A percentile compares a stretch with the other conserved stretches of the same genome.
These are phyloP conservation scores for Kalmusia sp. DNA, from an alignment of 2,329 filamentous ascomycete genomes.

Conservation along the genomic window DNA sequence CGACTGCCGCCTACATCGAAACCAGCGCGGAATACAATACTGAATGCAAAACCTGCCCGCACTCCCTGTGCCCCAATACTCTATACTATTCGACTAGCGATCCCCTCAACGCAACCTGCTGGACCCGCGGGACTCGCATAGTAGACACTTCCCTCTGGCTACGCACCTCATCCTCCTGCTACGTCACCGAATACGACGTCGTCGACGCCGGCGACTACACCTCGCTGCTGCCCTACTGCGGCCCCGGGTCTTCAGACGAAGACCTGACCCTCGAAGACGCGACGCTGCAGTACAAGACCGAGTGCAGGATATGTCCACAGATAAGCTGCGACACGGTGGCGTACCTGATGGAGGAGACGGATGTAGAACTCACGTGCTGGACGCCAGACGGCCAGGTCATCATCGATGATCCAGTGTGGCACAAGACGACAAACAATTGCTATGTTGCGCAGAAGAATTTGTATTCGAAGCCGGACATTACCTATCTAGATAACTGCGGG, in stretches of 20 bases:
- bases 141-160: conserved; percentile 36
- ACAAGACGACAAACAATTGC: conserved; percentile 42
- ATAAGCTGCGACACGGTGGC: conserved; percentile 29
- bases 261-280: conserved; percentile 30
- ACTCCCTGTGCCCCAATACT: conserved; percentile 35
- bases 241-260: conserved; percentile 30
- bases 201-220: conserved; percentile 32
- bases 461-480: conserved; percentile 30
- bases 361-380: conserved; percentile 39
- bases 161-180: conserved; percentile 34
- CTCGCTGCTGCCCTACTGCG: conserved; percentile 30
- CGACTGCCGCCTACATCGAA: conserved; percentile 25
- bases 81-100: conserved; percentile 24
- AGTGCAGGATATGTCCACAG: conserved; percentile 33
- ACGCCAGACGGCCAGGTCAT: conserved; percentile 29
- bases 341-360: conserved; percentile 33
- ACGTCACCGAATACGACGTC: conserved; percentile 39
- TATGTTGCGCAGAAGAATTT: conserved; percentile 36
- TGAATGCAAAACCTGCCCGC: conserved; percentile 41
- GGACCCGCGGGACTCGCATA: conserved; percentile 38
- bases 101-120: conserved; percentile 34
- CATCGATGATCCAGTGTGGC: conserved; percentile 38
- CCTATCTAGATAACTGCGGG: conserved; percentile 35
- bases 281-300: conserved; percentile 35
- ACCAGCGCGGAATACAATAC: conserved; percentile 31